Conservation (phyloP, 441 rosid genomes). For the Gossypium aridum region DNA sequence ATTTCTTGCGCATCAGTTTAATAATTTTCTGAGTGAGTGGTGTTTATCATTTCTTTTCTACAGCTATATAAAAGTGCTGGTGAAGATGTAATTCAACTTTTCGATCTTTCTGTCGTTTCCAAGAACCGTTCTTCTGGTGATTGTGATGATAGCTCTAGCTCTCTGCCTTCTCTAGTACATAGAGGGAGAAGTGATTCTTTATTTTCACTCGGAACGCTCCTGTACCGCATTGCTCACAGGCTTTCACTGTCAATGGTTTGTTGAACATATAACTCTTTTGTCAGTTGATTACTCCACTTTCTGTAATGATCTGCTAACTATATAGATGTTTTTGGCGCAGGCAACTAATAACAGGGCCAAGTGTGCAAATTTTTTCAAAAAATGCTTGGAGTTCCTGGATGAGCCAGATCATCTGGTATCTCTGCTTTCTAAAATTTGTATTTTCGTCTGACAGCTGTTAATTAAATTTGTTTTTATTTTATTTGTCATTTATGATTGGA, state of each 20-base stretch:
- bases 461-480: neutral
- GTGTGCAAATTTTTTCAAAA: conserved; percentile 72
- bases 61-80: conserved; percentile 94
- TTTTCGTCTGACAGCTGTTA: neutral
- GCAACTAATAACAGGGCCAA: conserved; percentile 62
- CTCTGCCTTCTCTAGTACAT: conserved; percentile 55
- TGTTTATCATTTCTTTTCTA: conserved; percentile 13
- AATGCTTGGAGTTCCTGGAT: conserved; percentile 80
- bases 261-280: conserved; percentile 10
- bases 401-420: conserved; percentile 83
- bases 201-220: conserved; percentile 85
- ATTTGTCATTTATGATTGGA: neutral
- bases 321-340: conserved; percentile 32
- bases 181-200: conserved; percentile 63
- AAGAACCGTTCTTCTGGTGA: conserved; percentile 49
- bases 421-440: conserved; percentile 8
- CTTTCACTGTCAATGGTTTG: conserved; percentile 86
- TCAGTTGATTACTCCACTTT: conserved; percentile 1
- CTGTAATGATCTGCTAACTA: conserved; percentile 19
- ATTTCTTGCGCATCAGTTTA: neutral
- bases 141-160: conserved; percentile 42
- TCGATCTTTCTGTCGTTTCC: conserved; percentile 83
- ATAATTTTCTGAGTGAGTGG: neutral
- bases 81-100: conserved; percentile 89
- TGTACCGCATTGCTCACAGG: conserved; percentile 87